phyloP scores from a whole-genome alignment of 331 rosid genomes.

The Quercus lobata region DNA sequence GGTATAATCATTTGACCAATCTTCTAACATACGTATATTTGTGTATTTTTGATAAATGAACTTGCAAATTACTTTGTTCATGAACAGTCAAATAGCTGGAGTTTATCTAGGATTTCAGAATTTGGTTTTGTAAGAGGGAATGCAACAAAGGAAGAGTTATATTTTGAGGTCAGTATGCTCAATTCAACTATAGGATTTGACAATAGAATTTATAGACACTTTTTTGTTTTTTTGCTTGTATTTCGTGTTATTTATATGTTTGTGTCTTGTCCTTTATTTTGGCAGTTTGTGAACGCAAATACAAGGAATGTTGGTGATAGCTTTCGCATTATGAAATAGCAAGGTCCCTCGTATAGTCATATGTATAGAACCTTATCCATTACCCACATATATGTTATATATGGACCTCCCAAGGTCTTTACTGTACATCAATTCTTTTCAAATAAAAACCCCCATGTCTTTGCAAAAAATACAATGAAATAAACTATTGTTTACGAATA shows the following conservation, averaged over 20 bases:
- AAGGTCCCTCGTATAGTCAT: not conserved
- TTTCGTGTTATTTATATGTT: not conserved
- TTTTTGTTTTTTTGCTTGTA: not conserved
- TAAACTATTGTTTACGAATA: too few relatives aligned
- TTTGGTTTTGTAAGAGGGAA: conserved; percentile 68
- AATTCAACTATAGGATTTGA: not conserved
- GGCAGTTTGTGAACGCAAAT: conserved; percentile 59
- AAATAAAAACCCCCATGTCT: too few relatives aligned
- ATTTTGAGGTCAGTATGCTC: conserved; percentile 18
- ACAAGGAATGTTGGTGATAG: conserved; percentile 48
- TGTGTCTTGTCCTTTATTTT: not conserved
- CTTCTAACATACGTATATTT: not conserved
- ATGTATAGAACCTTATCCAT: too few relatives aligned
- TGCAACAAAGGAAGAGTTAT: conserved; percentile 48
- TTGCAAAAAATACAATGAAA: too few relatives aligned
- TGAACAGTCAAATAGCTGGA: conserved; percentile 57
- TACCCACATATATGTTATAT: too few relatives aligned
- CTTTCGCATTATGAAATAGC: conserved; percentile 47
- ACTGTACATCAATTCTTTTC: too few relatives aligned
- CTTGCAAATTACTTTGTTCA: not conserved
- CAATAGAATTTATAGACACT: not conserved
- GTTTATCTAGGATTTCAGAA: conserved; percentile 48
- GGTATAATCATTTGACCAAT: too few relatives aligned
- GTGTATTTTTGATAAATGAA: not conserved
- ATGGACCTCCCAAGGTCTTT: too few relatives aligned